A percentile compares a stretch with the other conserved stretches of the same genome.
These are phyloP conservation scores for Nigrograna mackinnonii DNA, from an alignment of 2,329 filamentous ascomycete genomes.

Conservation along the genomic window DNA sequence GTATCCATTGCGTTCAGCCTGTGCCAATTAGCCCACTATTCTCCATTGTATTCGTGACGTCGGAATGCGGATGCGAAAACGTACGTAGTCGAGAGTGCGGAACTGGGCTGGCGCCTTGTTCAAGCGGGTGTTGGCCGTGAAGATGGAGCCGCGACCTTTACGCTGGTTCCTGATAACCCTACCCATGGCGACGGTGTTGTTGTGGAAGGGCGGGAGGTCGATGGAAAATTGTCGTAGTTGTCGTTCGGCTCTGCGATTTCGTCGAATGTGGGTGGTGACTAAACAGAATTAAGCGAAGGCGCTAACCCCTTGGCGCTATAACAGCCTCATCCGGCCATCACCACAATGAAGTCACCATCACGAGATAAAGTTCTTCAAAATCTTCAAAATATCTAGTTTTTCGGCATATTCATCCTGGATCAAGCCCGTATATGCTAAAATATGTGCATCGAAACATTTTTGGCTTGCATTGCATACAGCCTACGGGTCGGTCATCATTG, in stretches of 20 bases:
- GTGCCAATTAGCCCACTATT: conserved; percentile 41
- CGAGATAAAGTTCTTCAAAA: too few relatives aligned
- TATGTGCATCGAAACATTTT: too few relatives aligned
- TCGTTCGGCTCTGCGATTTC: conserved; percentile 3
- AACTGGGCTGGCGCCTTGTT: conserved; percentile 97
- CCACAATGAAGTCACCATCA: too few relatives aligned
- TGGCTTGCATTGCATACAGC: too few relatives aligned
- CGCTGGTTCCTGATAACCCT: conserved; percentile 79
- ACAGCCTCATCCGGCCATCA: too few relatives aligned
- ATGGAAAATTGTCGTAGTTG: conserved; percentile 5
- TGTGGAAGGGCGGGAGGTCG: conserved; percentile 14
- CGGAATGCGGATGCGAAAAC: conserved; percentile 23
- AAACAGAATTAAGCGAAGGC: too few relatives aligned
- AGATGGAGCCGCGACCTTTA: conserved; percentile 73
- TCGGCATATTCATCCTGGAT: too few relatives aligned
- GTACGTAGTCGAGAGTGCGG: conserved; percentile 87
- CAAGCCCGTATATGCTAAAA: too few relatives aligned
- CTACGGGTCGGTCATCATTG: too few relatives aligned
- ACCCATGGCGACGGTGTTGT: conserved; percentile 54
- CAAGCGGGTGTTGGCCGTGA: conserved; percentile 69
- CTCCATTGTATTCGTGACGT: conserved; percentile 17
- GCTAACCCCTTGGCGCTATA: too few relatives aligned
- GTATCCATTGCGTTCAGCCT: conserved; percentile 92
- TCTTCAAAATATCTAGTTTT: too few relatives aligned
- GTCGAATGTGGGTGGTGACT: too few relatives aligned